Base-by-base conservation (phyloP, 2,329 filamentous ascomycete genomes). In the Beauveria pseudobassiana region DNA sequence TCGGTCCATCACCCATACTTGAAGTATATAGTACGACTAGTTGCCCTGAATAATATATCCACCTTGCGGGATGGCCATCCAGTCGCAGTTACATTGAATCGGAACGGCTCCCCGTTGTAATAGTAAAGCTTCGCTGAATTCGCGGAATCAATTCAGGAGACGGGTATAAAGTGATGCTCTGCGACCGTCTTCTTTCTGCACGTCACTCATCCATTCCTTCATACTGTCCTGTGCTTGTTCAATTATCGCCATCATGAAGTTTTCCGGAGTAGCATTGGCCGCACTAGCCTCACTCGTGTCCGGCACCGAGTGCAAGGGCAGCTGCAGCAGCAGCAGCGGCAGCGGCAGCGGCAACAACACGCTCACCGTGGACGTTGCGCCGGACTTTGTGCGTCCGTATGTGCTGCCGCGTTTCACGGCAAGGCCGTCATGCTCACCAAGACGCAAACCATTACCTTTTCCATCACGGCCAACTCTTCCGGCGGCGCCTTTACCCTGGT, bases 371-470 rank as follows among this genome's bases (percentile, higher is more conserved):
- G 58, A 67, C 6, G 42, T 38, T 10, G 67, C 67, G 3, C 67
- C 67, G 1, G 63, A 67, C 42, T 56, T 64, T 46, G 48, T 65
- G 12, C 67, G 67, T 1, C 67, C 67, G 3, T 69, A 69, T n/a
- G 67, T 69, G 22, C 61, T 69, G 22, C 67, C 67, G 16, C 65
- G 62, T 14, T 68, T 66, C 60, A 63, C 26, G 67, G 67, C 48
- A 64, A 63, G 12, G 66, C 66, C 42, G 59, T 66, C 48, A 62
- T 64, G 51, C 56, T 69, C 49, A 67, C 67, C 5, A 24, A 59
- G 12, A 63, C 67, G 4, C 66, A 68, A 62, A 65, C 64, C 49
- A 66, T 67, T 46, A 64, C 65, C 46, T 67, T 64, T 51, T 67
- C 66, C 43, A 65, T 67, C 42, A 68, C 67, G 0, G 55, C 63